Evolutionary conservation across 768 basidiomycete species (phyloP).

Genomic region (Mycena galericulata): DNA sequence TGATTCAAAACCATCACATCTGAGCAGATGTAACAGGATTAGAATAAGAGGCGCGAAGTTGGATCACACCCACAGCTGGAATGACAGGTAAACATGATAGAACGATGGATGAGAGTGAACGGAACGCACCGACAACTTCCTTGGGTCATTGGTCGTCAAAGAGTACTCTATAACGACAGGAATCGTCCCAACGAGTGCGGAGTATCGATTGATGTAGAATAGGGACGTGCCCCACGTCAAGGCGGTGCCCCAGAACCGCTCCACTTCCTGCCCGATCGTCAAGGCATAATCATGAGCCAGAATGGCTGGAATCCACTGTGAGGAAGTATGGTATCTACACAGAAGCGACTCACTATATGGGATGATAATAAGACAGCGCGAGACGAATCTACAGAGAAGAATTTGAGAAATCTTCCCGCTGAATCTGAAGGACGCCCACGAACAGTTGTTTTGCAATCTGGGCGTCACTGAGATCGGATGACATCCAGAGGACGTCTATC

Average conservation of each 20-base stretch:
- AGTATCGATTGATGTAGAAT: not conserved
- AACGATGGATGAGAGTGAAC: not conserved
- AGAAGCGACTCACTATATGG: not conserved
- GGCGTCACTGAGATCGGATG: slow-evolving; percentile 24
- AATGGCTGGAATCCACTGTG: not conserved
- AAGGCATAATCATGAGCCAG: not conserved
- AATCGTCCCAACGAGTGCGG: not conserved
- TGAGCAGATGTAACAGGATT: not conserved
- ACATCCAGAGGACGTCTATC: slow-evolving; percentile 20
- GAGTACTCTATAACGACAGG: not conserved
- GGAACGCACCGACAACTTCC: not conserved
- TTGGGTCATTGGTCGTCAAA: not conserved
- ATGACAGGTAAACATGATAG: not conserved
- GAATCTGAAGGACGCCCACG: not conserved
- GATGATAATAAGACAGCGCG: slow-evolving; percentile 9
- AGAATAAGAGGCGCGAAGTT: no score
- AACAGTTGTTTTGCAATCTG: slow-evolving; percentile 22
- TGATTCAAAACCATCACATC: not conserved
- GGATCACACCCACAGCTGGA: not conserved
- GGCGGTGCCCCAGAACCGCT: not conserved
- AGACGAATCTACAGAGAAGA: not conserved
- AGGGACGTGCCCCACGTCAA: not conserved
- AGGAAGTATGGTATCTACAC: no score
- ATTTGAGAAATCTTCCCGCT: not conserved
- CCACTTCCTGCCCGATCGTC: slow-evolving; percentile 38